Conservation (phyloP, 148 eudicot species). For the Cornus suecica region DNA sequence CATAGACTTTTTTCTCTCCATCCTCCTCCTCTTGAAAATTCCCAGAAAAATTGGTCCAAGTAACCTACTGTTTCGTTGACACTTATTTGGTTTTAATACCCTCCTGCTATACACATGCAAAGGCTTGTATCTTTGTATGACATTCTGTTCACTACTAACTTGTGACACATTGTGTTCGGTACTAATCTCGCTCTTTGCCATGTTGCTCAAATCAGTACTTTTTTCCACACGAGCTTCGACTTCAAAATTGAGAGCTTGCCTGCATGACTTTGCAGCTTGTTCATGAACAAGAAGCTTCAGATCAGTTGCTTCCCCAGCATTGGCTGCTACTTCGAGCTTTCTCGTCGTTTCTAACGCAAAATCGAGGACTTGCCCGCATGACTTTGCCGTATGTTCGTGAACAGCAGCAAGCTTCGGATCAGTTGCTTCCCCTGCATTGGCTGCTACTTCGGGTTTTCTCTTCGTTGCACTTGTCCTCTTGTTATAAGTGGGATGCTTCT, state of each 20-base stretch:
- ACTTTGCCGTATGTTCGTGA: too few species aligned
- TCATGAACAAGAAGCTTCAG: too few species aligned
- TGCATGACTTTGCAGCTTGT: conserved; percentile 1
- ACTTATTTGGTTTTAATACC: conserved; percentile 20
- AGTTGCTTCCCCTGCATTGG: background rate
- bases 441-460: background rate
- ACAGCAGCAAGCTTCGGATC: too few species aligned
- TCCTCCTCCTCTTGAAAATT: conserved; percentile 20
- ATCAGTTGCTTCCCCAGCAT: conserved; percentile 7
- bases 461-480: conserved; percentile 7
- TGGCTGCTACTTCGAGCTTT: too few species aligned
- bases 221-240: background rate
- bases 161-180: too few species aligned
- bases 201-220: background rate
- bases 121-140: too few species aligned
- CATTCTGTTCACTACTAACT: background rate
- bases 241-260: background rate
- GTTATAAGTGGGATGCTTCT: background rate
- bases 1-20: conserved; percentile 6
- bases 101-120: conserved; percentile 19
- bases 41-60: conserved; percentile 27
- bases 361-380: too few species aligned
- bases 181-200: background rate
- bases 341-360: too few species aligned
- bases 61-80: conserved; percentile 20